These are phyloP conservation scores for Cucurbita maxima DNA, from an alignment of 306 rosid genomes.

Conservation along the genomic window DNA sequence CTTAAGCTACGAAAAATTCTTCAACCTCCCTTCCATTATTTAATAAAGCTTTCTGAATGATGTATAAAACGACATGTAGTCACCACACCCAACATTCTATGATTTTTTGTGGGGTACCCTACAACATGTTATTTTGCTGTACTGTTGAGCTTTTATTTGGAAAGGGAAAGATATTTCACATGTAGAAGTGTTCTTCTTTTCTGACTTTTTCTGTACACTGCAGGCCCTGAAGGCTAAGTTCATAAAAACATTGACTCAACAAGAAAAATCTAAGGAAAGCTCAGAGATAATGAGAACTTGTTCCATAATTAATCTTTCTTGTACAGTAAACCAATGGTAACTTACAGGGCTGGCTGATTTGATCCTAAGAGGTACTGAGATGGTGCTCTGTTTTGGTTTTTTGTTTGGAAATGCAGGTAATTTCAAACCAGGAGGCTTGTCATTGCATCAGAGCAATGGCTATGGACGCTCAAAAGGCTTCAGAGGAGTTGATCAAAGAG, in stretches of 20 bases:
- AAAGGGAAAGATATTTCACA: not conserved
- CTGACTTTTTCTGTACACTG: not conserved
- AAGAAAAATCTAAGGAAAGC: not conserved
- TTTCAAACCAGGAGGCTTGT: constrained; percentile 49
- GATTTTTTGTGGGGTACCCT: not conserved
- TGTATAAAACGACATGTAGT: not conserved
- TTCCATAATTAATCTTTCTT: not conserved
- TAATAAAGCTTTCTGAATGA: no score
- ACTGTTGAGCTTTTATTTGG: not conserved
- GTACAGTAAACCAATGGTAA: not conserved
- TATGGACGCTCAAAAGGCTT: constrained; percentile 29
- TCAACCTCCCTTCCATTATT: no score
- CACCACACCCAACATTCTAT: not conserved
- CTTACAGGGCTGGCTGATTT: not conserved
- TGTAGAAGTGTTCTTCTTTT: not conserved
- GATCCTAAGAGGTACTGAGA: not conserved
- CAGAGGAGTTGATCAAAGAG: constrained; percentile 26
- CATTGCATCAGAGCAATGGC: constrained; percentile 27
- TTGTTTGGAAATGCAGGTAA: constrained; percentile 25
- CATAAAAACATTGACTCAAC: not conserved
- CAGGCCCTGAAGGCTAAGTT: not conserved
- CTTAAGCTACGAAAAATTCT: no score
- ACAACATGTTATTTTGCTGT: not conserved
- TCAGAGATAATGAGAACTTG: not conserved
- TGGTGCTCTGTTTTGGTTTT: not conserved